Evolutionary conservation across 495 filamentous ascomycete species (phyloP), one percentile per base, ranked within the genome.

Genomic region (Collariella sp.): DNA sequence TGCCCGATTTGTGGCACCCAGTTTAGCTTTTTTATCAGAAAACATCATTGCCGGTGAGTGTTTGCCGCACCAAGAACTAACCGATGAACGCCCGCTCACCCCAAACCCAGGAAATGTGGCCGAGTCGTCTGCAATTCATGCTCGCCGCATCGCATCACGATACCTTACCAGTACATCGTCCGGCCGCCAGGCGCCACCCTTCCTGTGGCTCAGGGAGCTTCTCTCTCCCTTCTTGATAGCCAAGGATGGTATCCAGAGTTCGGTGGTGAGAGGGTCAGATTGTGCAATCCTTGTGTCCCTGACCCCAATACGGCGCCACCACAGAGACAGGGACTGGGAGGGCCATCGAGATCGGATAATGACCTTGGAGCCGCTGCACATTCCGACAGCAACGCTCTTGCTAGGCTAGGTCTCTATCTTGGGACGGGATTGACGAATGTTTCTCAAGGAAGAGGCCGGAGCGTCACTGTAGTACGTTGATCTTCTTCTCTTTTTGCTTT

Each of bases 271-370:
- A 82, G 88, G 70, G 90, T 96, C 36, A 80, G 90, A 46, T 82
- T 96, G 11, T 96, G 90, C 76, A 95, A 96, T 63, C 90, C 90
- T 1, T 96, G 90, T 63, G 90, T 96, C 19, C 90, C 89, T 23
- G 90, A 96, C 69, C 90, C 90, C 3, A 94, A 93, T 59, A 86
- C 79, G 15, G 78, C 83, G 29, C 89, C 87, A 41, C 73, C 74
- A n/a, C 70, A 68, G 34, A 44, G 50, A 5, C 53, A 47, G 9
- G 42, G 50, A 5, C 53, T 45, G 9, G 42, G 44, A 22, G 54
- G 23, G 39, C 67, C 67, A 48, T 52, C 65, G 9, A 62, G 70
- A 41, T 60, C 69, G 2, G 64, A 68, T 7, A 70, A 56, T 58
- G 60, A 50, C 29, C n/a, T 56, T 19, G 19, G 7, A 31, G 45